These are phyloP conservation scores for Metschnikowia orientalis DNA, from an alignment of 805 yeast species.

Conservation along the genomic window DNA sequence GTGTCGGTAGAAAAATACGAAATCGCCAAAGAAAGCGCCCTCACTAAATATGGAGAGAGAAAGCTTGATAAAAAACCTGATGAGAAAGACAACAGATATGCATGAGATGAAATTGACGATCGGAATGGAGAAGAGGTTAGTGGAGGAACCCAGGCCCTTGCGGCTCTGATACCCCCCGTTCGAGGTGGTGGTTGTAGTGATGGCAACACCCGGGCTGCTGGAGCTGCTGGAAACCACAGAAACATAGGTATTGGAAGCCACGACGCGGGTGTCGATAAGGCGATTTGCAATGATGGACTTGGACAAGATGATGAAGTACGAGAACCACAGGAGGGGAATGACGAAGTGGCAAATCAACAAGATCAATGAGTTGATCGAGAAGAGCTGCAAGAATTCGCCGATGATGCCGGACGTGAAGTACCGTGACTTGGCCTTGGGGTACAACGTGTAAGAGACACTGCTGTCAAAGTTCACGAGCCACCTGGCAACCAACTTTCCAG, in stretches of 20 bases:
- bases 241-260: conserved; percentile 23
- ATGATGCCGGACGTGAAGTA: conserved; percentile 18
- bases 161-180: conserved; percentile 7
- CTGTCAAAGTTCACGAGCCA: conserved; percentile 11
- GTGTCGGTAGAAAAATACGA: conserved; percentile 4
- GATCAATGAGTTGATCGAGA: conserved; percentile 23
- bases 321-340: conserved; percentile 18
- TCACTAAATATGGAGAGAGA: conserved; percentile 7
- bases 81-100: conserved; percentile 16
- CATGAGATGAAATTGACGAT: conserved; percentile 21
- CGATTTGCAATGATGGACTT: conserved; percentile 29
- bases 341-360: conserved; percentile 22
- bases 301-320: conserved; percentile 26
- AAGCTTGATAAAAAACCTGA: conserved; percentile 17
- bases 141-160: conserved; percentile 3
- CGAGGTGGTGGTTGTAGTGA: conserved; percentile 16
- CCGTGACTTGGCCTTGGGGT: conserved; percentile 7
- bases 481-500: conserved; percentile 24
- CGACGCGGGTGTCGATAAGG: conserved; percentile 25
- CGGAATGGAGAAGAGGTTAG: conserved; percentile 10
- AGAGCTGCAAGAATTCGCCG: conserved; percentile 20
- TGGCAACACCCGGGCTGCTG: conserved; percentile 6
- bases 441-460: conserved; percentile 9
- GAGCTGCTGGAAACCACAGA: conserved; percentile 16
- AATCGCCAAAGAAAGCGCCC: background rate